A percentile compares a stretch with the other conserved stretches of the same genome.
phyloP scores from a whole-genome alignment of 192 early-diverging fungal species.

The Coemansia sp. region DNA sequence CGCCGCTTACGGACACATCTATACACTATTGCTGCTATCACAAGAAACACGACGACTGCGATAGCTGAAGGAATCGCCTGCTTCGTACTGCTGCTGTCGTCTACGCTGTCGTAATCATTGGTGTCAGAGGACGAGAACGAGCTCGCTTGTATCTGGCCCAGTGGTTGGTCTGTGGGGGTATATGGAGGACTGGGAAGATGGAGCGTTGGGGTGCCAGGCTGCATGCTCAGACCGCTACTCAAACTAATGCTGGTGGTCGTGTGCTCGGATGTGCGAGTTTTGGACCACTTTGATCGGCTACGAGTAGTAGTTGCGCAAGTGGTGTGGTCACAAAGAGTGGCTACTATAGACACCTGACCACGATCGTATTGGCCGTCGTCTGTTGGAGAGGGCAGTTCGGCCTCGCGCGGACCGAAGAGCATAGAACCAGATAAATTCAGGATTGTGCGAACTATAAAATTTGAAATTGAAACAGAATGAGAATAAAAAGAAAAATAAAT shows the following conservation, averaged over 20 bases:
- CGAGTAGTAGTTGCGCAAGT: neutral
- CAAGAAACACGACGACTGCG: neutral
- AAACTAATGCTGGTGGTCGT: neutral
- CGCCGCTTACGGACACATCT: conserved; percentile 9
- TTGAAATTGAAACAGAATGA: neutral
- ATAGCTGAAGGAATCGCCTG: neutral
- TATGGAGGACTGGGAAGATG: neutral
- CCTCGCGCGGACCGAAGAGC: neutral
- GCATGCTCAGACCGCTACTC: neutral
- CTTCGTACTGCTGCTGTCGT: neutral
- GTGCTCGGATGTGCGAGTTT: neutral
- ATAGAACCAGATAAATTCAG: neutral
- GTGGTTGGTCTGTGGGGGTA: neutral
- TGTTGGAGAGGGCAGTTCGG: neutral
- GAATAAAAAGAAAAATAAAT: neutral
- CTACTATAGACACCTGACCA: neutral
- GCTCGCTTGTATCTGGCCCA: neutral
- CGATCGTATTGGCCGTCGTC: neutral
- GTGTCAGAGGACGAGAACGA: neutral
- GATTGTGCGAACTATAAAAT: neutral
- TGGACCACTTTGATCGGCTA: neutral
- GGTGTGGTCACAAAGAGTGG: neutral
- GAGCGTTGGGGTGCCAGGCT: neutral
- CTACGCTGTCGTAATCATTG: neutral
- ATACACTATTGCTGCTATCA: neutral